A percentile compares a stretch with the other conserved stretches of the same genome.
These are phyloP conservation scores for Pachyrhizus erosus DNA, from an alignment of 306 rosid genomes.

Conservation along the genomic window DNA sequence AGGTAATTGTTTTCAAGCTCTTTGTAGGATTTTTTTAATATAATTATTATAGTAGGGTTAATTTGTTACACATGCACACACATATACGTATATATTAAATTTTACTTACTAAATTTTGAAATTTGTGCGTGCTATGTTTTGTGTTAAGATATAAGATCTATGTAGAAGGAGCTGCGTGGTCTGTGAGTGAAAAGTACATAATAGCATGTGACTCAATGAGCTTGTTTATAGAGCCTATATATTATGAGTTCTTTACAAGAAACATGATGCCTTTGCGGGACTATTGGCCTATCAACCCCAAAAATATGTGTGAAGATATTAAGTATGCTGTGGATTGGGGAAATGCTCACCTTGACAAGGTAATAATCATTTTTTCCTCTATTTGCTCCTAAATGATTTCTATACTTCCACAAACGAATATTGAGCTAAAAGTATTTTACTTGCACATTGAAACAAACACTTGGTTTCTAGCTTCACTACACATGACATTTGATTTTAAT, in stretches of 20 bases:
- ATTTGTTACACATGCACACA: background rate
- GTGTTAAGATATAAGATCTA: constrained; percentile 59
- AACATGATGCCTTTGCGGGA: constrained; percentile 49
- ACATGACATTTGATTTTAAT: background rate
- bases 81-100: background rate
- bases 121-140: background rate
- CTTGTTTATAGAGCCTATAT: constrained; percentile 46
- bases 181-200: constrained; percentile 62
- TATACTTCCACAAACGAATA: background rate
- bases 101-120: background rate
- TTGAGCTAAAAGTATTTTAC: background rate
- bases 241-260: constrained; percentile 59
- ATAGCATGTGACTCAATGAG: constrained; percentile 63
- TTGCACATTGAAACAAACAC: constrained; percentile 2
- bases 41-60: background rate
- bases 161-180: constrained; percentile 63
- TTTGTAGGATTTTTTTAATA: background rate
- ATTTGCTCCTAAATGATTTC: background rate
- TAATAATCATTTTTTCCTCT: constrained; percentile 37
- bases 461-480: background rate
- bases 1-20: constrained; percentile 42
- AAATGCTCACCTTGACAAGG: constrained; percentile 45
- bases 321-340: constrained; percentile 64
- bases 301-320: constrained; percentile 48
- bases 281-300: constrained; percentile 53